phyloP scores from a whole-genome alignment of 768 basidiomycete genomes.

The Naematelia encephala region DNA sequence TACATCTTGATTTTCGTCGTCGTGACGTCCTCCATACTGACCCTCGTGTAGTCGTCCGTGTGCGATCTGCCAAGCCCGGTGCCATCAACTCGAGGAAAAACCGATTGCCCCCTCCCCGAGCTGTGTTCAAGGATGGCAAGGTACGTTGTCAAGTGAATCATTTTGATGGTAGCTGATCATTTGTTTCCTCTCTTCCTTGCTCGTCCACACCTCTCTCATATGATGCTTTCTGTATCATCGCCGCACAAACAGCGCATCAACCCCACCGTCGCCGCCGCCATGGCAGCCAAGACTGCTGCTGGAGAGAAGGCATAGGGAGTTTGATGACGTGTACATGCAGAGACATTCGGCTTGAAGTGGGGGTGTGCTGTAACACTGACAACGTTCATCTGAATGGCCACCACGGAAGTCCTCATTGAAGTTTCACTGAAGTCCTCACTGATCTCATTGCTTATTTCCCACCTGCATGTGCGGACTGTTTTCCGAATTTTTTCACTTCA shows the following conservation, averaged over 20 bases:
- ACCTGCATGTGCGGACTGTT: too few relatives aligned
- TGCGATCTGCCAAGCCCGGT: constrained; percentile 90
- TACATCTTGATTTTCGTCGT: neutral
- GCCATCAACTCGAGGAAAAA: constrained; percentile 61
- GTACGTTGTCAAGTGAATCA: constrained; percentile 27
- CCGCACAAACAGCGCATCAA: constrained; percentile 88
- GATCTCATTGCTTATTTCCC: too few relatives aligned
- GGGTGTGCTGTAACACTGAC: neutral
- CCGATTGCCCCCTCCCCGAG: constrained; percentile 92
- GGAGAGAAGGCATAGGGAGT: constrained; percentile 31
- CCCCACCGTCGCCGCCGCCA: constrained; percentile 88
- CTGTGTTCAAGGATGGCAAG: constrained; percentile 74
- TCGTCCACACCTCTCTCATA: neutral
- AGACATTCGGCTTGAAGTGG: neutral
- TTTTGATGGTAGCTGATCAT: constrained; percentile 21
- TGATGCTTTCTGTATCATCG: too few relatives aligned
- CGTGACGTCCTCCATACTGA: neutral
- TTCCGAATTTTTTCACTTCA: too few relatives aligned
- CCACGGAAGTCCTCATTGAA: too few relatives aligned
- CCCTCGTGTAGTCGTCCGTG: constrained; percentile 80
- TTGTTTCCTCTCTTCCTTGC: neutral
- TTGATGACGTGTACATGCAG: constrained; percentile 3
- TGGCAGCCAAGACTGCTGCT: constrained; percentile 56
- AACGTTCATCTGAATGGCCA: too few relatives aligned
- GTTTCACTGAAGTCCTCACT: too few relatives aligned